A percentile compares a stretch with the other conserved stretches of the same genome.
These are phyloP conservation scores for Vaucheria bursata DNA, from an alignment of 352 stramenopile species.

Conservation along the genomic window DNA sequence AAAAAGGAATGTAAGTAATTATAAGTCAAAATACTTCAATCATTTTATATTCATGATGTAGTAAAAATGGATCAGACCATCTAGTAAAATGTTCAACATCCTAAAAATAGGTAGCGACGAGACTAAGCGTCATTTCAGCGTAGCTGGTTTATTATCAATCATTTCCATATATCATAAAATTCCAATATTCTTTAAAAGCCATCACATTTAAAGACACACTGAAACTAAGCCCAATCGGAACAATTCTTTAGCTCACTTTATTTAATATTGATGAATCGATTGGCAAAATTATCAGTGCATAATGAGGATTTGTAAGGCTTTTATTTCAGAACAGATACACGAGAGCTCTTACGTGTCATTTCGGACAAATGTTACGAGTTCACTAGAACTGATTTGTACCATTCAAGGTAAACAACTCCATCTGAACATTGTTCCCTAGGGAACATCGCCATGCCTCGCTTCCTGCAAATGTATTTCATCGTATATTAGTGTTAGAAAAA, in stretches of 20 bases:
- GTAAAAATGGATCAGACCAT: constrained; percentile 15
- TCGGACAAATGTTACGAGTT: too few relatives aligned
- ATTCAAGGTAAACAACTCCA: too few relatives aligned
- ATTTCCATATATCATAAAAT: not conserved
- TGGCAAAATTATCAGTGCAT: not conserved
- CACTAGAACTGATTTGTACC: too few relatives aligned
- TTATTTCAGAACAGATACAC: not conserved
- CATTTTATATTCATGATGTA: too few relatives aligned
- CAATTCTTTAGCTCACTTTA: not conserved
- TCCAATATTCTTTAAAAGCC: not conserved
- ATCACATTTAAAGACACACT: not conserved
- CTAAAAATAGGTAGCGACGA: not conserved
- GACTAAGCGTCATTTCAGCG: not conserved
- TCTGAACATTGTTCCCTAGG: too few relatives aligned
- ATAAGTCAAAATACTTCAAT: too few relatives aligned
- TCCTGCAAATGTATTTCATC: too few relatives aligned
- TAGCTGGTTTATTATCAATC: constrained; percentile 9
- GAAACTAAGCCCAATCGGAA: not conserved
- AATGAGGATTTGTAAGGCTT: not conserved
- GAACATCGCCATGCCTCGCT: too few relatives aligned
- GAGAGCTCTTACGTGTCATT: not conserved
- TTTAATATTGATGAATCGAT: not conserved
- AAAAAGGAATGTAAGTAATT: not conserved
- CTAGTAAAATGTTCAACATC: constrained; percentile 10
- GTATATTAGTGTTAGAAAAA: too few relatives aligned